phyloP scores from a whole-genome alignment of 176 grass and related monocot genomes.

The Aechmea fasciata region DNA sequence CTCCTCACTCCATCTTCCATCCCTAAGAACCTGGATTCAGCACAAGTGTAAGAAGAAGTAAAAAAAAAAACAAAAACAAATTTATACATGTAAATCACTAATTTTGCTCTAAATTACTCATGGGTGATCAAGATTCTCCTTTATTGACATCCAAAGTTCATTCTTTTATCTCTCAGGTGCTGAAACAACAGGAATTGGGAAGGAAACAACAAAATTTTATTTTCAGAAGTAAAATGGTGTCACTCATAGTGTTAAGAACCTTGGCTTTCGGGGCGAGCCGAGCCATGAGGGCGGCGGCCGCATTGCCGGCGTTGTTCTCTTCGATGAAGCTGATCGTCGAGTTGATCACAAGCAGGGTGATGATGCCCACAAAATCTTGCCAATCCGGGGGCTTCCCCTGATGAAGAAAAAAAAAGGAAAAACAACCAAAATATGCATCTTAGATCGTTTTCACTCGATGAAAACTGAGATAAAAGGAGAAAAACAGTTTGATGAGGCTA shows the following conservation, averaged over 20 bases:
- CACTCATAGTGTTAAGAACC: slow-evolving; percentile 22
- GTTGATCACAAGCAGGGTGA: slow-evolving; percentile 78
- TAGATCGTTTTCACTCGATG: not conserved
- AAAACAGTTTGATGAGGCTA: not conserved
- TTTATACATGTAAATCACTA: no score
- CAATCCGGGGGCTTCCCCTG: slow-evolving; percentile 88
- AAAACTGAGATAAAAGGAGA: not conserved
- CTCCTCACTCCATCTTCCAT: slow-evolving; percentile 61
- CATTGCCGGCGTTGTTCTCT: slow-evolving; percentile 92
- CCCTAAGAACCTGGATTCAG: slow-evolving; percentile 57
- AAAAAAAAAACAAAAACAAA: not conserved
- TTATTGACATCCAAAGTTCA: no score
- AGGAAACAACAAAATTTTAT: not conserved
- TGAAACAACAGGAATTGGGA: not conserved
- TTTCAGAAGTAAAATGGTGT: not conserved
- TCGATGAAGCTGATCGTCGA: slow-evolving; percentile 88
- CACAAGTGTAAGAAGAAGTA: slow-evolving; percentile 11
- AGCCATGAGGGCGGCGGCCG: slow-evolving; percentile 74
- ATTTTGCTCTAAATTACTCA: no score
- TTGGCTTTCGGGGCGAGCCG: slow-evolving; percentile 79
- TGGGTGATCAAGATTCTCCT: no score
- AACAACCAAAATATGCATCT: slow-evolving; percentile 6
- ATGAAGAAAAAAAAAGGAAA: not conserved
- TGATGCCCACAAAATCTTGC: slow-evolving; percentile 87
- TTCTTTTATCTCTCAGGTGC: not conserved